These are phyloP conservation scores for Fusarium setosum DNA, from an alignment of 2,329 filamentous ascomycete genomes.

Conservation along the genomic window DNA sequence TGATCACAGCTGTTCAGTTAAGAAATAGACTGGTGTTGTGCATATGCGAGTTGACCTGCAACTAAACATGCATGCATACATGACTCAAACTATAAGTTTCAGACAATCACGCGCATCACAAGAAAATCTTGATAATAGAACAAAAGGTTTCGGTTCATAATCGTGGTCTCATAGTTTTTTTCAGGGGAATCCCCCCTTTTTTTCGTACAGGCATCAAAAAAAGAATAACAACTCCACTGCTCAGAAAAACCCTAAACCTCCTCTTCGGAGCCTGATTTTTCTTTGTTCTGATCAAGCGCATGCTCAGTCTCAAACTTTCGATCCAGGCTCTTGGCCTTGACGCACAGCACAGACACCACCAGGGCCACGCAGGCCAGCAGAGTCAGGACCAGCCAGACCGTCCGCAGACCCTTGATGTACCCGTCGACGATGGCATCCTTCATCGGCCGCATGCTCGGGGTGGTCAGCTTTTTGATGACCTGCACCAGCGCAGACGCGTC, in stretches of 20 bases:
- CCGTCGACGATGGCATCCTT: constrained; percentile 45
- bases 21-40: no score
- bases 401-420: constrained; percentile 47
- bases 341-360: constrained; percentile 23
- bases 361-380: constrained; percentile 42
- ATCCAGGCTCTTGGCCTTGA: constrained; percentile 36
- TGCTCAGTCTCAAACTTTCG: constrained; percentile 39
- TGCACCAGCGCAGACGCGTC: constrained; percentile 70
- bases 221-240: background rate
- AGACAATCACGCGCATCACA: no score
- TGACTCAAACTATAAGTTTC: no score
- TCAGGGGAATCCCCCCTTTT: no score
- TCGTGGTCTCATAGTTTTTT: no score
- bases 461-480: constrained; percentile 56
- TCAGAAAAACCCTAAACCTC: constrained; percentile 19
- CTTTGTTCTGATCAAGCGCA: constrained; percentile 13
- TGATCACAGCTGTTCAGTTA: no score
- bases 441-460: constrained; percentile 37
- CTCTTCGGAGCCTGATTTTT: background rate
- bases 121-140: no score
- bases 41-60: no score
- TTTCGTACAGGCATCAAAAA: no score
- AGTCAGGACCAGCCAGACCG: constrained; percentile 48
- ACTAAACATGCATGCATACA: no score
- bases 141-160: no score